A percentile compares a stretch with the other conserved stretches of the same genome.
phyloP scores from a whole-genome alignment of 208 protist genomes.

The Acanthamoeba healyi region DNA sequence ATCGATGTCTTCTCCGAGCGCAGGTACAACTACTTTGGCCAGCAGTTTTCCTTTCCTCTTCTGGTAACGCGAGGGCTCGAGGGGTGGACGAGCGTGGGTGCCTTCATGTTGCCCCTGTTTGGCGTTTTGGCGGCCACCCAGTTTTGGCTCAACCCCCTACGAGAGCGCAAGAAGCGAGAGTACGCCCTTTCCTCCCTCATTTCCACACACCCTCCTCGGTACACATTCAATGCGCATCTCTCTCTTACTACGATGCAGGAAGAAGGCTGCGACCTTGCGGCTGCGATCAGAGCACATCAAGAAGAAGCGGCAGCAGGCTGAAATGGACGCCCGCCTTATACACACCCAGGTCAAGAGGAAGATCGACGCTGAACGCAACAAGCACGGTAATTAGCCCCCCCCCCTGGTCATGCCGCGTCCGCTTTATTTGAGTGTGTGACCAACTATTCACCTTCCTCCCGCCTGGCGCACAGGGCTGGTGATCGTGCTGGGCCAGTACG shows the following conservation, averaged over 20 bases:
- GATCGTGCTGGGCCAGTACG: conserved; percentile 59
- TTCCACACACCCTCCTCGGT: not conserved
- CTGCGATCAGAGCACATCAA: not conserved
- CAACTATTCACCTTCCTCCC: not conserved
- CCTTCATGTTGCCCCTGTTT: conserved; percentile 1
- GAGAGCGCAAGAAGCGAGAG: conserved; percentile 42
- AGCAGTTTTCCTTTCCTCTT: conserved; percentile 37
- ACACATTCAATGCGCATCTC: not conserved
- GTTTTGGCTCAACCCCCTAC: conserved; percentile 64
- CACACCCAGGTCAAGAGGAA: conserved; percentile 18
- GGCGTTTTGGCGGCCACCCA: conserved; percentile 47
- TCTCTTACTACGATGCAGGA: not conserved
- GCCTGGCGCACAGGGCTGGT: not conserved
- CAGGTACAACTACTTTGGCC: conserved; percentile 35
- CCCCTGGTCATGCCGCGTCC: not conserved
- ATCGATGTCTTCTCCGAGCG: not conserved
- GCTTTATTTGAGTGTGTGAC: not conserved
- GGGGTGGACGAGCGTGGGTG: conserved; percentile 4
- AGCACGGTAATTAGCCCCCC: not conserved
- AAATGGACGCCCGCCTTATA: conserved; percentile 61
- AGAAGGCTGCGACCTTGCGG: conserved; percentile 6
- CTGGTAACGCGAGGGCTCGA: conserved; percentile 39
- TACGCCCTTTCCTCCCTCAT: not conserved
- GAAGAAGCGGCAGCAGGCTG: conserved; percentile 58
- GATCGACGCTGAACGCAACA: not conserved